phyloP scores from a whole-genome alignment of 768 basidiomycete species.

The Podaxis sp. region DNA sequence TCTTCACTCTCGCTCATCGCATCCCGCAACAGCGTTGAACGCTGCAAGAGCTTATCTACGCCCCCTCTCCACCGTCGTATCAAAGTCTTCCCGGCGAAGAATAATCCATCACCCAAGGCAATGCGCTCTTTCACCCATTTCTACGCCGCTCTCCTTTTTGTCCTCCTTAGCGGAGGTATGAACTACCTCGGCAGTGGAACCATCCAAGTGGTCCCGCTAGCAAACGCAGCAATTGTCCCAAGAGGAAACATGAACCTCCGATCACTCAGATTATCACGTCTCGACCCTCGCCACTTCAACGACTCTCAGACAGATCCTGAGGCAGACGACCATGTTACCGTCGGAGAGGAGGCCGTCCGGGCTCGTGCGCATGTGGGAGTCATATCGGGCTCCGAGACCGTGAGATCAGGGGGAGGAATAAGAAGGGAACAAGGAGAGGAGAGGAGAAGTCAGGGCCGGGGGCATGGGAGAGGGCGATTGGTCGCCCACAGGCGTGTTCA shows the following conservation, averaged over 20 bases:
- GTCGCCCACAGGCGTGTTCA: not conserved
- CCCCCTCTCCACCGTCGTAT: not conserved
- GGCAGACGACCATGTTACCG: not conserved
- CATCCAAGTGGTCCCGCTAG: not conserved
- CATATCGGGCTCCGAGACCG: not conserved
- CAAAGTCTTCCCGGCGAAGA: not conserved
- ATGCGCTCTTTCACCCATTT: not conserved
- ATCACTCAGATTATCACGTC: not conserved
- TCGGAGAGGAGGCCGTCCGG: not conserved
- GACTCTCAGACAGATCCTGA: not conserved
- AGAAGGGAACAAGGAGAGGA: not conserved
- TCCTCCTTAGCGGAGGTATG: not conserved
- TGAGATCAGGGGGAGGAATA: not conserved
- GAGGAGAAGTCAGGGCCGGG: not conserved
- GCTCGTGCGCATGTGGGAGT: not conserved
- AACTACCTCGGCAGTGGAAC: not conserved
- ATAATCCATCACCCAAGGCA: not conserved
- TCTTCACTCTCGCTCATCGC: not conserved
- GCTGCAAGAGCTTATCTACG: not conserved
- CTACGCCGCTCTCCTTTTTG: not conserved
- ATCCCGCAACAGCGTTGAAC: not conserved
- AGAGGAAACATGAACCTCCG: not conserved
- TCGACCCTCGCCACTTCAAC: not conserved
- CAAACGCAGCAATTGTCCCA: conserved; percentile 5
- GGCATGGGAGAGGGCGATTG: not conserved